Evolutionary conservation across 345 rosid species (phyloP), one percentile per base, ranked within the genome.

Genomic region (Citropsis articulata): DNA sequence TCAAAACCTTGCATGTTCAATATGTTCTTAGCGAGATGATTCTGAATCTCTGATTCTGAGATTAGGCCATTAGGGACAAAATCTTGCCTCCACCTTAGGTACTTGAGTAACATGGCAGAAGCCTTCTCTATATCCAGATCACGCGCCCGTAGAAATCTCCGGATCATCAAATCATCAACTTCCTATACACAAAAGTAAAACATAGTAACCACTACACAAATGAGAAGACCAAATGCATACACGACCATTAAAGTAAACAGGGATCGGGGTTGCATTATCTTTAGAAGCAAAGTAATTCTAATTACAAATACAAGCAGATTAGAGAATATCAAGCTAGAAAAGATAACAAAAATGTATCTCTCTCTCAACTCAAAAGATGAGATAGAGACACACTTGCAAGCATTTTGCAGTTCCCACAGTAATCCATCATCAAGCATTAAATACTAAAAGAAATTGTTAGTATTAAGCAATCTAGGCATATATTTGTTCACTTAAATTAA

Each of bases 111-210:
- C 59, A 92, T 42, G 77, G 83, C 81, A 5, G 94, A 89, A 57
- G 98, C 98, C 83, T 91, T 95, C 84, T 95, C 97, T 27, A 95
- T 85, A 78, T 95, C 99, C 0, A 88, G 82, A 75, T 95, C 96
- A 24, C 98, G 91, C 73, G 99, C 99, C 30, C 95, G 81, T 70
- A 95, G 81, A 83, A 95, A 95, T 84, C 99, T 84, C 79, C 97
- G 73, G 72, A 95, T 78, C 94, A 85, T 89, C 35, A 86, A 84
- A 82, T 95, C 98, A 84, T 93, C 97, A 64, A 76, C 90, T 64
- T 92, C 92, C 99, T 94, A 76, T 56, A 71, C 83, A 71, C 21
- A 45, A 48, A 4, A 77, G 55, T 2, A n/a, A 27, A 28, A 42
- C 27, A 24, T 21, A 30, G n/a, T 75, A 55, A 66, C 18, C 31